Conservation (phyloP, 345 rosid genomes). For the Brassica nigra region DNA sequence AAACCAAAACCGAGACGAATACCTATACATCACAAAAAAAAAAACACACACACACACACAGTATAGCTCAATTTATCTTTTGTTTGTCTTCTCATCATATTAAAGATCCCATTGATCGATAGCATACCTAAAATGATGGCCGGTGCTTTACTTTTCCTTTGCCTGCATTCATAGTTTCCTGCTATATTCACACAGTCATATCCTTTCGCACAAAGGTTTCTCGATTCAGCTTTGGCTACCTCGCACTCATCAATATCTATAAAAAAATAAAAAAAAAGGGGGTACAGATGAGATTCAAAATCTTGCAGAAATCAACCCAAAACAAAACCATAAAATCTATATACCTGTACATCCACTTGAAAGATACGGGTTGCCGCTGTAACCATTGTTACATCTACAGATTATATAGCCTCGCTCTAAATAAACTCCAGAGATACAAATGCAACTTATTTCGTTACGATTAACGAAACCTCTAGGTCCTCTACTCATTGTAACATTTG, state of each 20-base stretch:
- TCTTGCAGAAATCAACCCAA: slow-evolving; percentile 8
- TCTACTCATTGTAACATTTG: background rate
- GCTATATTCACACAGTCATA: background rate
- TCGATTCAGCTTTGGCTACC: slow-evolving; percentile 4
- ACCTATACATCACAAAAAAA: background rate
- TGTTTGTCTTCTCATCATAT: no score
- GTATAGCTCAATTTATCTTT: no score
- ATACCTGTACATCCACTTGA: slow-evolving; percentile 41
- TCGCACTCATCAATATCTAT: slow-evolving; percentile 29
- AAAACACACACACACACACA: no score
- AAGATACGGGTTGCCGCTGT: slow-evolving; percentile 46
- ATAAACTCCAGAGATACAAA: slow-evolving; percentile 31
- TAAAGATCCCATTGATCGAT: background rate
- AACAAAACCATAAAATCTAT: background rate
- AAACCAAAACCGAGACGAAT: slow-evolving; percentile 28
- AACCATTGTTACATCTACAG: slow-evolving; percentile 43
- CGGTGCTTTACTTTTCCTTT: background rate
- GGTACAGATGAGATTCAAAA: background rate
- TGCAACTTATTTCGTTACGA: background rate
- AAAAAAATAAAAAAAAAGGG: background rate
- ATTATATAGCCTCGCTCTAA: slow-evolving; percentile 6
- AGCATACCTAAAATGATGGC: slow-evolving; percentile 13
- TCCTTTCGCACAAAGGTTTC: slow-evolving; percentile 9
- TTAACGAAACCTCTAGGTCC: background rate
- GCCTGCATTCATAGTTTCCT: background rate